phyloP scores from a whole-genome alignment of 495 filamentous ascomycete genomes.

The Bacidia rubella region DNA sequence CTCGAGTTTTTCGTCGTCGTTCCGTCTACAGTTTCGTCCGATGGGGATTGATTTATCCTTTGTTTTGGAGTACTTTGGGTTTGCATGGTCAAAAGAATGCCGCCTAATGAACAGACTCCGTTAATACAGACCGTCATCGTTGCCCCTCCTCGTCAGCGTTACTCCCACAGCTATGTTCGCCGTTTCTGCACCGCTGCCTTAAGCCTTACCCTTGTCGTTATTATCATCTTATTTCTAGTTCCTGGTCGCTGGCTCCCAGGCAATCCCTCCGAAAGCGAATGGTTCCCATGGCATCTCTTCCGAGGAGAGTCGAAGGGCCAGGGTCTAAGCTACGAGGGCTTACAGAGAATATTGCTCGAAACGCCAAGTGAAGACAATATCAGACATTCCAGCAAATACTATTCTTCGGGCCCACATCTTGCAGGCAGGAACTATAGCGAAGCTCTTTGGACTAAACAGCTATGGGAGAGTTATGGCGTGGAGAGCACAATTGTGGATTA shows the following conservation, averaged over 20 bases:
- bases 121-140: constrained; percentile 45
- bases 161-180: constrained; percentile 54
- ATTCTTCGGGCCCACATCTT: constrained; percentile 77
- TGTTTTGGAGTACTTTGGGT: background rate
- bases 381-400: constrained; percentile 79
- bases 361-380: constrained; percentile 58
- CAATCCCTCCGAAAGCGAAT: constrained; percentile 24
- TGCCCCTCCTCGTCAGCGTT: constrained; percentile 41
- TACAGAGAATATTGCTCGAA: constrained; percentile 54
- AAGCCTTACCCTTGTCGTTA: constrained; percentile 38
- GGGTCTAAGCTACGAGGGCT: constrained; percentile 48
- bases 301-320: constrained; percentile 28
- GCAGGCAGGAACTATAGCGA: constrained; percentile 79
- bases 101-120: constrained; percentile 41
- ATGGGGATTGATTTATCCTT: background rate
- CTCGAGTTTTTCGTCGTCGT: too few relatives aligned
- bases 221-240: constrained; percentile 48
- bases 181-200: constrained; percentile 59
- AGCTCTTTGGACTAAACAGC: constrained; percentile 75
- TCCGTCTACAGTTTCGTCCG: too few relatives aligned
- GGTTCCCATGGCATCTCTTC: constrained; percentile 28
- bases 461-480: constrained; percentile 76
- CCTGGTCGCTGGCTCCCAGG: constrained; percentile 28
- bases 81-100: background rate
- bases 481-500: constrained; percentile 62